Percentiles rank a stretch among this genome's conserved stretches.
These are phyloP conservation scores for Plasmodium adleri DNA, from an alignment of 169 alveolate genomes.

Conservation along the genomic window DNA sequence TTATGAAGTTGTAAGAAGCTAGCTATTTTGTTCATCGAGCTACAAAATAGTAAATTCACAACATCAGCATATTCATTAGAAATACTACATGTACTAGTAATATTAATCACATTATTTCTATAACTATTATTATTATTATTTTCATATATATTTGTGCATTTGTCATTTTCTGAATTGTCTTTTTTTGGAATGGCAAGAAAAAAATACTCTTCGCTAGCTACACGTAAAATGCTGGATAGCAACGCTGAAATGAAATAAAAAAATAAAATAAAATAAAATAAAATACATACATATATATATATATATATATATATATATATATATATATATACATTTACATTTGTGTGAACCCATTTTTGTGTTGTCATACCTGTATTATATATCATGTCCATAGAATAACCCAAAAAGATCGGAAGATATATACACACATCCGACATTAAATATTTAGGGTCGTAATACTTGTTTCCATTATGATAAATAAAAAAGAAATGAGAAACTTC, in stretches of 20 bases:
- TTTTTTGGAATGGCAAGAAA: conserved; percentile 39
- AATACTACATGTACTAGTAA: too few relatives aligned
- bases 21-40: conserved; percentile 13
- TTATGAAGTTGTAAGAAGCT: conserved; percentile 20
- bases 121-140: neutral
- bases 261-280: neutral
- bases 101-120: too few relatives aligned
- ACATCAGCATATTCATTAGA: neutral
- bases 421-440: conserved; percentile 4
- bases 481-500: conserved; percentile 15
- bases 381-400: conserved; percentile 18
- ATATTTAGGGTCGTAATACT: neutral
- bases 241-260: conserved; percentile 2
- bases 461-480: neutral
- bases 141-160: neutral
- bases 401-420: conserved; percentile 54
- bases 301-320: neutral
- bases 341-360: neutral
- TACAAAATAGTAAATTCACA: conserved; percentile 16
- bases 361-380: conserved; percentile 14
- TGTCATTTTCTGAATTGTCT: neutral
- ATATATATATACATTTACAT: neutral
- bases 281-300: neutral
- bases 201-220: conserved; percentile 42
- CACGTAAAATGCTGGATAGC: conserved; percentile 31